Evolutionary conservation across 2,329 filamentous ascomycete genomes (phyloP).

Genomic region (Aureobasidium subglaciale): DNA sequence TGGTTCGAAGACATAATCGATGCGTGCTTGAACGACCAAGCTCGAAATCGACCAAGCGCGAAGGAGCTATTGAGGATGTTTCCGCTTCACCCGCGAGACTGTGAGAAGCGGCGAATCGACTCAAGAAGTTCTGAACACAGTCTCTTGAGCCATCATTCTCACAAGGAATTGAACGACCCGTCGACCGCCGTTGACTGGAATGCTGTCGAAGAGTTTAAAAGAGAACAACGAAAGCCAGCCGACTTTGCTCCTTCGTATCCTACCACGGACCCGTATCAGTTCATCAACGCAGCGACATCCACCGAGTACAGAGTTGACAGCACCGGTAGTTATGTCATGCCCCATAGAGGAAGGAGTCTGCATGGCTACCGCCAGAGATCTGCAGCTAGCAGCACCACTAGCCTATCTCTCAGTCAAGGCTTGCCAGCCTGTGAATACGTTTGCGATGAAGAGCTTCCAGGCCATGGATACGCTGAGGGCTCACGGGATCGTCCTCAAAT

Average conservation of each 20-base stretch:
- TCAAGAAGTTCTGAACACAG: conserved; percentile 28
- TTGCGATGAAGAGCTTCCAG: background rate
- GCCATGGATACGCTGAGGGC: background rate
- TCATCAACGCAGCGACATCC: conserved; percentile 30
- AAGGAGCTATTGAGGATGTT: conserved; percentile 64
- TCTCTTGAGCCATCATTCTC: conserved; percentile 31
- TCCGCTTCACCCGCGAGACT: conserved; percentile 34
- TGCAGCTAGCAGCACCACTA: conserved; percentile 25
- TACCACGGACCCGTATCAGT: conserved; percentile 25
- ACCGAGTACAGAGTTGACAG: conserved; percentile 38
- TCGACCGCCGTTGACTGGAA: conserved; percentile 37
- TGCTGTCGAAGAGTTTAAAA: conserved; percentile 33
- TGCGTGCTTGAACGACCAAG: conserved; percentile 67
- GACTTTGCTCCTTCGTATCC: conserved; percentile 14
- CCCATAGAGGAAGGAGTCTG: conserved; percentile 29
- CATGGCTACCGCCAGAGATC: conserved; percentile 27
- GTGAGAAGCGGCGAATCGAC: background rate
- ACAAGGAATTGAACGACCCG: conserved; percentile 44
- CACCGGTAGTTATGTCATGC: conserved; percentile 39
- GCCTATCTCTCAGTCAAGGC: conserved; percentile 9
- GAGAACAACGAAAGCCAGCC: conserved; percentile 17
- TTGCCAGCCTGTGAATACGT: background rate
- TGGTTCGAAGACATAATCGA: conserved; percentile 74
- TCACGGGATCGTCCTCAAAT: background rate
- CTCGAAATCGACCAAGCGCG: conserved; percentile 66